Percentiles rank a stretch among this genome's conserved stretches.
phyloP scores from a whole-genome alignment of 768 basidiomycete species.

The Tulasnella sp. region DNA sequence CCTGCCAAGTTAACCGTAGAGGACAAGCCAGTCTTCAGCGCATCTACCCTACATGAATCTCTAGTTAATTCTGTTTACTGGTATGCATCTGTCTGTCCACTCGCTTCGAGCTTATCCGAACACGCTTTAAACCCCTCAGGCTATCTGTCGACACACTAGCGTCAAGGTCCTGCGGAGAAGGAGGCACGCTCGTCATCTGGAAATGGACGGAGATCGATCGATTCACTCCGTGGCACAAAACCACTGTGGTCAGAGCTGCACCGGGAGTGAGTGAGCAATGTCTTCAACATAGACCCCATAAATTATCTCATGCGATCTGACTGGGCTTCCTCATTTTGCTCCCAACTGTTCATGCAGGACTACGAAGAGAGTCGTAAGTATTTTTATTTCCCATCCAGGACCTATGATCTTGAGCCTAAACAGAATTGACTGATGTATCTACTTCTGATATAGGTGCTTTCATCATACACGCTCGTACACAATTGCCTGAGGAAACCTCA shows the following conservation, averaged over 20 bases:
- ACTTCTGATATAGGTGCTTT: too few relatives aligned
- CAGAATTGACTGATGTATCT: too few relatives aligned
- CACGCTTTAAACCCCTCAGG: neutral
- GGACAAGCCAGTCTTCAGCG: constrained; percentile 13
- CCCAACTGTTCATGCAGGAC: too few relatives aligned
- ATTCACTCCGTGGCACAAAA: neutral
- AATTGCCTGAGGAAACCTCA: too few relatives aligned
- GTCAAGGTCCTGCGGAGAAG: constrained; percentile 1
- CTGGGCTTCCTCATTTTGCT: too few relatives aligned
- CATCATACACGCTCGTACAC: too few relatives aligned
- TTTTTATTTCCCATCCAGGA: too few relatives aligned
- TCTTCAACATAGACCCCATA: too few relatives aligned
- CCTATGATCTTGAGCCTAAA: too few relatives aligned
- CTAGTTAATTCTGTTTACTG: constrained; percentile 5
- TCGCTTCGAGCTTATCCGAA: neutral
- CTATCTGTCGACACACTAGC: neutral
- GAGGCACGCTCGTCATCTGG: constrained; percentile 7
- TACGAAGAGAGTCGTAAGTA: too few relatives aligned
- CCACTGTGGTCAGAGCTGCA: neutral
- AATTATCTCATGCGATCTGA: too few relatives aligned
- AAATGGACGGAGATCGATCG: constrained; percentile 8
- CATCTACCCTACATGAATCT: neutral
- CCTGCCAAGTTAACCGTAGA: neutral
- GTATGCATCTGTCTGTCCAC: neutral
- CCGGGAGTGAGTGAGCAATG: neutral